Conservation (phyloP, 441 rosid species). For the Capsella rubella region DNA sequence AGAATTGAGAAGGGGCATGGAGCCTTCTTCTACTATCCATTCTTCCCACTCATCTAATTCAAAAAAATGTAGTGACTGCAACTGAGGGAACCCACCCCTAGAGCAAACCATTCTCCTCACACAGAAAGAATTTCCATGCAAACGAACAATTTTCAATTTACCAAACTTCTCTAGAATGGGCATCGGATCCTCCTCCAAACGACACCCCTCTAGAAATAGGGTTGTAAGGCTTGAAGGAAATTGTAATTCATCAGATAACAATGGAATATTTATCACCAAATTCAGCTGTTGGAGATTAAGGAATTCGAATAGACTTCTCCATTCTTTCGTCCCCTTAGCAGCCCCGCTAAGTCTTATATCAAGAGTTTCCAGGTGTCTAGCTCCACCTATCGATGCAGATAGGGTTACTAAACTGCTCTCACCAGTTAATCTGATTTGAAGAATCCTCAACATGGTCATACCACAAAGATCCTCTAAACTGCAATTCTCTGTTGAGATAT, state of each 20-base stretch:
- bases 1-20: conserved; percentile 40
- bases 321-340: too few relatives aligned
- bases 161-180: conserved; percentile 22
- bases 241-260: background rate
- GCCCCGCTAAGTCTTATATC: too few relatives aligned
- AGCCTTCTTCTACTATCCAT: conserved; percentile 42
- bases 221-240: background rate
- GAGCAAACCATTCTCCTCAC: conserved; percentile 23
- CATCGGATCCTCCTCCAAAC: conserved; percentile 27
- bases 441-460: conserved; percentile 2
- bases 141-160: background rate
- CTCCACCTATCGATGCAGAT: background rate
- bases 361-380: background rate
- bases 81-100: conserved; percentile 5
- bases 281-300: too few relatives aligned
- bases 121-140: background rate
- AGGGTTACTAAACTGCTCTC: background rate
- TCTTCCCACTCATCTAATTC: background rate
- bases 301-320: too few relatives aligned
- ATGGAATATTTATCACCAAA: too few relatives aligned
- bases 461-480: background rate
- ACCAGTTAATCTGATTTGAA: background rate
- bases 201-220: rapidly evolving
- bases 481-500: background rate
- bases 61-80: rapidly evolving